Base-by-base conservation (phyloP, 2,329 filamentous ascomycete genomes). In the Fusarium staphyleae region DNA sequence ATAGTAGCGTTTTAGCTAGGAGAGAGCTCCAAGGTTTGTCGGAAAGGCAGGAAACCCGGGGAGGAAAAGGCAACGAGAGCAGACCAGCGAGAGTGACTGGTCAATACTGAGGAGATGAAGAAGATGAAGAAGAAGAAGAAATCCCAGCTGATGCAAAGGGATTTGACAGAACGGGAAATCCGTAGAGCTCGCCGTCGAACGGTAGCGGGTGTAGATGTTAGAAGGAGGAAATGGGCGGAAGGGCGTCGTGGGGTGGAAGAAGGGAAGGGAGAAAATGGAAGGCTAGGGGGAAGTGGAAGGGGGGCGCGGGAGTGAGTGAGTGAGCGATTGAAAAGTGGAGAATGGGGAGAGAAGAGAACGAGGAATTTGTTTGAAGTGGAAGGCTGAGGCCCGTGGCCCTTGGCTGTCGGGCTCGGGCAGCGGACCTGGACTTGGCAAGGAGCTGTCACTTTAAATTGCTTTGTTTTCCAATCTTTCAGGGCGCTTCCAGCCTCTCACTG, bases 171-270 rank as follows among this genome's bases (percentile, higher is more conserved):
- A 43, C n/a, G n/a, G 48, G 41, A 30, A 43, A 61, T 45, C 52
- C 33, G 48, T 41, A 37, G 45, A 58, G 44, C 45, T 50, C 57
- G 58, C 58, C 45, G 51, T 60, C 48, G 46, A 36, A 54, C 56
- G 35, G 41, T 39, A 42, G 52, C 59, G 49, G 58, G 53, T 55
- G 58, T 52, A 51, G 49, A 54, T 62, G 48, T 58, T 52, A 48
- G 52, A 52, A 56, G 50, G 45, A 58, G 41, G 57, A 57, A 47
- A n/a, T n/a, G n/a, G 59, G 51, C 41, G 50, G 52, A 55, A 59
- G 35, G 59, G 48, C 40, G 55, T 63, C 50, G 56, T 64, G 44
- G 48, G 49, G 58, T 60, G 57, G 37, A 52, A 55, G 52, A 49
- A 51, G 36, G 55, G 51, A 52, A 52, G 50, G 48, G 61, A 53